Base-by-base conservation (phyloP, 78 protist genomes). In the Speleostelium caveatum region DNA sequence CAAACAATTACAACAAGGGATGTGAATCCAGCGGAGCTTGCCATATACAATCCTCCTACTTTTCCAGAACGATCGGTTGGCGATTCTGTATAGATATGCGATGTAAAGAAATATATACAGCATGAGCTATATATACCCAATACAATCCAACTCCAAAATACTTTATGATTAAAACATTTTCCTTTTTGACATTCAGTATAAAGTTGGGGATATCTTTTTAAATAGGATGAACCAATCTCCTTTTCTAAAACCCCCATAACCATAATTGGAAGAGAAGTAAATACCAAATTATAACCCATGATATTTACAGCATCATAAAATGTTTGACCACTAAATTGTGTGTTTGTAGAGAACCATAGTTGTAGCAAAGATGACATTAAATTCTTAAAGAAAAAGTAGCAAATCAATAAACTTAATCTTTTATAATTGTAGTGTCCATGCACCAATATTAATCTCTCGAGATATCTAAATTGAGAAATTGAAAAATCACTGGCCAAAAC, bases 391-490 rank as follows among this genome's bases (percentile, higher is more conserved):
- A 87, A 95, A 36, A 83, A 74, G 68, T 88, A 98, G 59, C 94
- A 89, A 12, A 93, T 68, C 49, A 97, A 12, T 16, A 32, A 32
- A 24, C 97, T 45, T 38, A 94, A 33, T 12, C 99, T 93, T 10
- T 76, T 88, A 89, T 98, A 98, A 26, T 74, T 71, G 95, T 87
- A 94, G 19, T 88, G 55, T 17, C 99, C 99, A 87, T 98, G 99
- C 1, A 88, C 87, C 14, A 88, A 36, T 35, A 88, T 28, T n/a
- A 88, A 32, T 26, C 79, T 45, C 51, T 73, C 86, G 6, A 88
- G 55, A 39, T 53, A 79, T 19, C 83, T 39, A 28, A 91, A 91
- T 75, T 91, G 95, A 1, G 87, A 35, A 22, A 91, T 78, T 35
- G 90, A 45, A 79, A 59, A 91, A 35, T 91, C 95, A 17, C 93